Evolutionary conservation across 306 rosid genomes (phyloP), one percentile per base, ranked within the genome.

Genomic region (Boehmeria nivea): DNA sequence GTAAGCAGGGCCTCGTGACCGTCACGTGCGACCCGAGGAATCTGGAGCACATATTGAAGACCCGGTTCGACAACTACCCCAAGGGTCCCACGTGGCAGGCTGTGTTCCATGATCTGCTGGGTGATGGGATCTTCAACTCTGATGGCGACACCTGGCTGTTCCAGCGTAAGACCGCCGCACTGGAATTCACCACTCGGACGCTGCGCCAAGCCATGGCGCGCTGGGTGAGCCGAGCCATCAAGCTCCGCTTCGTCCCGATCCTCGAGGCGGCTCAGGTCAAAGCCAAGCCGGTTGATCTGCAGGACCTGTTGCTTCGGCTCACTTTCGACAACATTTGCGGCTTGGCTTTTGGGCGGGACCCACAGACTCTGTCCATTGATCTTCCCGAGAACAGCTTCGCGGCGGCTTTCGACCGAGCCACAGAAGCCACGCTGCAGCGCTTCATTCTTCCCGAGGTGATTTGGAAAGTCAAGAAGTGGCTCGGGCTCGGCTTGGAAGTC

Each of bases 321-420:
- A 89, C 97, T 0, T 89, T 89, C 1, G 97, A 89, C 31, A 89
- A 89, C 70, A 89, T 89, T n/a, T 89, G 97, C 17, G 97, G 97
- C 14, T 54, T 89, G 67, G 61, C 97, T 6, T 90, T 90, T 6
- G 97, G 97, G 0, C 74, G 72, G 20, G 97, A 90, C 37, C 97
- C 97, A 0, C 72, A 82, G 1, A 90, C 97, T 0, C 67, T 89
- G 2, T 55, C 94, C 0, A 33, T 26, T 0, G 72, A 43, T 0
- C 64, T 79, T n/a, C 74, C 81, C 0, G 79, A 75, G 15, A 79
- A 79, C 0, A 54, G 69, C 69, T 79, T 79, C 2, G 81, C 85
- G 1, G 10, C 46, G 36, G 76, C 85, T 31, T 79, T 79, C 1
- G 85, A 79, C 57, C 46, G 54, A 12, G 85, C 85, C 38, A 79